Conservation (phyloP, 2,329 filamentous ascomycete species). For the Diaporthe sp. region DNA sequence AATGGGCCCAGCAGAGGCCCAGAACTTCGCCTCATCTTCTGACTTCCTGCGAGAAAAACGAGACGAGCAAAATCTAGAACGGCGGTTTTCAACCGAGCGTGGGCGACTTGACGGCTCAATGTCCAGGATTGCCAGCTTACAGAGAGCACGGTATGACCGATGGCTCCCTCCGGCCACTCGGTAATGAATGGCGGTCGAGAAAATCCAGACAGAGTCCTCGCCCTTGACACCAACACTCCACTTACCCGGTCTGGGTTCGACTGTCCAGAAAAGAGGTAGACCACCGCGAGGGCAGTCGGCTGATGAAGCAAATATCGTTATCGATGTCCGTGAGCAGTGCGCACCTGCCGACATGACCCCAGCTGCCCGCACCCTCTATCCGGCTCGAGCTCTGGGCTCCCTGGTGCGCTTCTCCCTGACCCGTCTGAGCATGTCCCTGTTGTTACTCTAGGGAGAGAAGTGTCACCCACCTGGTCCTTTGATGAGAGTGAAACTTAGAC, state of each 20-base stretch:
- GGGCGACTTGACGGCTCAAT: neutral
- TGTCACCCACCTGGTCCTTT: neutral
- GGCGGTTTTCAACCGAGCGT: neutral
- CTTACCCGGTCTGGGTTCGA: neutral
- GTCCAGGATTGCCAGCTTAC: neutral
- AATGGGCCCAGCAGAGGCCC: neutral
- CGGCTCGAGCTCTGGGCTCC: neutral
- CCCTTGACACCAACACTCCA: neutral
- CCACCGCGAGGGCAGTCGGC: neutral
- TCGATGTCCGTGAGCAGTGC: neutral
- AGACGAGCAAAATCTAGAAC: neutral
- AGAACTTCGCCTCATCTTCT: neutral
- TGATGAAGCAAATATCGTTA: neutral
- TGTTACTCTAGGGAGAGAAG: neutral
- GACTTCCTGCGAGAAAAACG: neutral
- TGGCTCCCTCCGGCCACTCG: neutral
- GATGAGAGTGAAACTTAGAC: slow-evolving; percentile 2
- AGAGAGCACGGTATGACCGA: slow-evolving; percentile 9
- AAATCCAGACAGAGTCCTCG: neutral
- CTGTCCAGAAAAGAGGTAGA: neutral
- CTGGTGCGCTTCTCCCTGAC: neutral
- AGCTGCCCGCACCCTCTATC: neutral
- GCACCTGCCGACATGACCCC: neutral
- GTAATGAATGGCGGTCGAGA: neutral
- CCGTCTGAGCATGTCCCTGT: neutral